phyloP scores from a whole-genome alignment of 2,329 filamentous ascomycete genomes.

The Xylariaceae sp. region DNA sequence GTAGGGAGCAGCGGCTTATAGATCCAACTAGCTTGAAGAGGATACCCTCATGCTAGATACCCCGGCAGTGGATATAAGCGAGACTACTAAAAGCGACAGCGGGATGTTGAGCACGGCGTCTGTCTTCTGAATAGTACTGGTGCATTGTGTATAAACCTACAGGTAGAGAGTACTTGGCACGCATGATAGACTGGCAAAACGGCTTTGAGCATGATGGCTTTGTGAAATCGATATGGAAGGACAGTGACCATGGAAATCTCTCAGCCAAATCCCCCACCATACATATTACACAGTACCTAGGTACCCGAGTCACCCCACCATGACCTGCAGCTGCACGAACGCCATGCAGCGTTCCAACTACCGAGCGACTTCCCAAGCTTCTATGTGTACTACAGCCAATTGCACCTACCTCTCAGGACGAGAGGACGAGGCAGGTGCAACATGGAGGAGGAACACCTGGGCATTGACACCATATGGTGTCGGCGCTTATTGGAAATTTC shows the following conservation, averaged over 20 bases:
- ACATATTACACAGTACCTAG: not conserved
- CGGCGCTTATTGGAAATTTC: no score
- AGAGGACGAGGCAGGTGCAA: no score
- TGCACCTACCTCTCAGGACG: no score
- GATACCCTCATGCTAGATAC: slow-evolving; percentile 13
- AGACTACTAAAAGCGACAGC: slow-evolving; percentile 7
- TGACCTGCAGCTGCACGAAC: slow-evolving; percentile 9
- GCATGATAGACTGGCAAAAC: no score
- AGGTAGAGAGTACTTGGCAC: not conserved
- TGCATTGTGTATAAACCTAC: not conserved
- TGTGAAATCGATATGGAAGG: no score
- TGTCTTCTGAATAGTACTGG: no score
- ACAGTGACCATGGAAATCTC: no score
- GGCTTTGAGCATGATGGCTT: no score
- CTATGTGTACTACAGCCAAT: no score
- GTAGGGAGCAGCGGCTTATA: slow-evolving; percentile 9
- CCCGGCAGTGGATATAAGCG: slow-evolving; percentile 7
- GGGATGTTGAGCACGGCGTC: slow-evolving; percentile 8
- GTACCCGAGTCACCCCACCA: slow-evolving; percentile 7
- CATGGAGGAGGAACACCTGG: no score
- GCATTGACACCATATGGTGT: no score
- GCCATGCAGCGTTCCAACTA: not conserved
- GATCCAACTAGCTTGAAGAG: not conserved
- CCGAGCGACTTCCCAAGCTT: not conserved
- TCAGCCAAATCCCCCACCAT: no score